A percentile compares a stretch with the other conserved stretches of the same genome.
Evolutionary conservation across 2,329 filamentous ascomycete genomes (phyloP).

Genomic region (Beauveria sp.): DNA sequence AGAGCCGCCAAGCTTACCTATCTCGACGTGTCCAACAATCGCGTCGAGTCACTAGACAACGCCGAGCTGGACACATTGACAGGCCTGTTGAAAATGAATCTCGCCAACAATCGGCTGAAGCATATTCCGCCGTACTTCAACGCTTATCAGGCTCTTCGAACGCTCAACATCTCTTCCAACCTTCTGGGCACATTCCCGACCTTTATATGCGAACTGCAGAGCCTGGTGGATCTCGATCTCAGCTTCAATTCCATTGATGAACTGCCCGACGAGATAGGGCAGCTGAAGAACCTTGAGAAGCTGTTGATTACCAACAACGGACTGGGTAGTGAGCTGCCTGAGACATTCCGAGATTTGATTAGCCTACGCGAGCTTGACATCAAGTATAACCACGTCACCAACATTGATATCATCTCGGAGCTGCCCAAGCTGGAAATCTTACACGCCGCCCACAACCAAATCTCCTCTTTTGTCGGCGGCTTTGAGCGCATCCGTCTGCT

Average conservation of each 20-base stretch:
- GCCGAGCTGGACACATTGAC: conserved; percentile 70
- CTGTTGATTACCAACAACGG: conserved; percentile 95
- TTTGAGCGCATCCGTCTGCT: conserved; percentile 79
- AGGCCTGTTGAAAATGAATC: conserved; percentile 77
- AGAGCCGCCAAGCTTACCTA: conserved; percentile 76
- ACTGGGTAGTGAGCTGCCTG: conserved; percentile 66
- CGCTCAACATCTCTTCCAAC: conserved; percentile 89
- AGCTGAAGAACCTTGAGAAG: conserved; percentile 72
- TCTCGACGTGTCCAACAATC: conserved; percentile 91
- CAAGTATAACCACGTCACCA: conserved; percentile 84
- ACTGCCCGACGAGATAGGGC: conserved; percentile 71
- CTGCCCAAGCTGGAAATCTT: conserved; percentile 83
- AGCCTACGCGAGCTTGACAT: conserved; percentile 88
- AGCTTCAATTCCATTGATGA: conserved; percentile 88
- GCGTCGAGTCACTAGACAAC: conserved; percentile 77
- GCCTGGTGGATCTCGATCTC: conserved; percentile 85
- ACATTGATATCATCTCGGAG: conserved; percentile 78
- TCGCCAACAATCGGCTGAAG: conserved; percentile 87
- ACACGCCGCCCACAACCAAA: conserved; percentile 84
- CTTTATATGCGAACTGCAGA: conserved; percentile 75
- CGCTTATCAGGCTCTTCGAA: conserved; percentile 69
- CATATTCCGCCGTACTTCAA: conserved; percentile 75
- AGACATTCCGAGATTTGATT: conserved; percentile 62
- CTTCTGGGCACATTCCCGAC: conserved; percentile 77
- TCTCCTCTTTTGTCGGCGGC: conserved; percentile 83